Conservation (phyloP, 225 moss, liverwort and hornwort genomes). For the Climacium dendroides region DNA sequence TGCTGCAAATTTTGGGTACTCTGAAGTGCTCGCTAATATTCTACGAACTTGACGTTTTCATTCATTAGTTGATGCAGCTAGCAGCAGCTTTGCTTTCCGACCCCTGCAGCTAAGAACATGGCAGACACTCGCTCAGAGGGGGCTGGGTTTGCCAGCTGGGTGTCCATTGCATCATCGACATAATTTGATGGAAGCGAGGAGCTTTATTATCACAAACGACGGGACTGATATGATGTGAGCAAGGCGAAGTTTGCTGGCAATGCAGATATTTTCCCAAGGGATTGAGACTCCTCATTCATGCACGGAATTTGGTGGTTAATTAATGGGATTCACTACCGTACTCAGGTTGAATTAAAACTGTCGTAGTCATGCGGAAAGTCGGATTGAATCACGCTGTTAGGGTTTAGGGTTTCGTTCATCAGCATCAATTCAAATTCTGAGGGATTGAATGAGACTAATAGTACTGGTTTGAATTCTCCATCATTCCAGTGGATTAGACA, state of each 20-base stretch:
- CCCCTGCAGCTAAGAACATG: not conserved
- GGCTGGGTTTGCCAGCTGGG: not conserved
- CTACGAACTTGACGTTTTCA: not conserved
- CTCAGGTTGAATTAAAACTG: not conserved
- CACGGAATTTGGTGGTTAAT: not conserved
- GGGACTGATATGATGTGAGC: not conserved
- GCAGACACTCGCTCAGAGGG: not conserved
- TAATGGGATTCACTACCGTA: not conserved
- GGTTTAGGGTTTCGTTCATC: not conserved
- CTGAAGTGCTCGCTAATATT: no score
- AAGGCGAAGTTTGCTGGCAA: not conserved
- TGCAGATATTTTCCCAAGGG: not conserved
- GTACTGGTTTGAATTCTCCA: not conserved
- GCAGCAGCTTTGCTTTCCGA: not conserved
- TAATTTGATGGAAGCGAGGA: not conserved
- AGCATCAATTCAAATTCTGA: not conserved
- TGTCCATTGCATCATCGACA: not conserved
- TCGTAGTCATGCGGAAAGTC: not conserved
- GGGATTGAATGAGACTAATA: no score
- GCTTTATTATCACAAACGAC: not conserved
- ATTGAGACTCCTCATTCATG: not conserved
- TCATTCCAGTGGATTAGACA: not conserved
- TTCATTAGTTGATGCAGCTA: not conserved
- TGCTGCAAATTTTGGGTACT: not conserved
- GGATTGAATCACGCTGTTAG: not conserved